Conservation (phyloP, 495 filamentous ascomycete species). For the Xylaria sp. region DNA sequence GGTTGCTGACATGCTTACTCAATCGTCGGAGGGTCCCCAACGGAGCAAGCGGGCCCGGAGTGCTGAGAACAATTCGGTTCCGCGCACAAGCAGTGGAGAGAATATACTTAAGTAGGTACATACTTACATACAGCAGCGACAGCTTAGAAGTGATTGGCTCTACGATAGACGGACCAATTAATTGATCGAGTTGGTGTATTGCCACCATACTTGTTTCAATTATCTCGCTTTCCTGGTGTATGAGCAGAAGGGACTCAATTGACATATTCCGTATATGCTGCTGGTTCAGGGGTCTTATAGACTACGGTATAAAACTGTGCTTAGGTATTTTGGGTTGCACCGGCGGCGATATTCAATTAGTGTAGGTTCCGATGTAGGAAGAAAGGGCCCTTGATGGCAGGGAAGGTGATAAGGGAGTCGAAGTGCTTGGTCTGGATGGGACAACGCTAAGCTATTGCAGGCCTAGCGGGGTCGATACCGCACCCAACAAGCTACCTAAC, state of each 20-base stretch:
- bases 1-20: conserved; percentile 9
- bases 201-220: background rate
- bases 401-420: conserved; percentile 21
- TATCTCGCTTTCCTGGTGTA: background rate
- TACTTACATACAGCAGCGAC: too few species aligned
- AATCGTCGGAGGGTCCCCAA: conserved; percentile 36
- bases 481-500: conserved; percentile 37
- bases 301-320: too few species aligned
- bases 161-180: background rate
- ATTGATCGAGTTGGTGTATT: background rate
- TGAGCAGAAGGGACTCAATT: background rate
- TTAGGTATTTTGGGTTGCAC: background rate
- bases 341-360: conserved; percentile 19
- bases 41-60: conserved; percentile 28
- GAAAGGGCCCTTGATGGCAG: conserved; percentile 16
- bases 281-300: background rate
- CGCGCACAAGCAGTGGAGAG: background rate
- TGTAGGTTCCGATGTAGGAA: conserved; percentile 28
- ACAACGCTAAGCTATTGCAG: conserved; percentile 10
- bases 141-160: background rate
- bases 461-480: conserved; percentile 29
- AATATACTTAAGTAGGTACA: too few species aligned
- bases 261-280: too few species aligned
- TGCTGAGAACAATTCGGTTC: conserved; percentile 4
- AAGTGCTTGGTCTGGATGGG: background rate